These are phyloP conservation scores for Paxillus rubicundulus DNA, from an alignment of 768 basidiomycete species.

Conservation along the genomic window DNA sequence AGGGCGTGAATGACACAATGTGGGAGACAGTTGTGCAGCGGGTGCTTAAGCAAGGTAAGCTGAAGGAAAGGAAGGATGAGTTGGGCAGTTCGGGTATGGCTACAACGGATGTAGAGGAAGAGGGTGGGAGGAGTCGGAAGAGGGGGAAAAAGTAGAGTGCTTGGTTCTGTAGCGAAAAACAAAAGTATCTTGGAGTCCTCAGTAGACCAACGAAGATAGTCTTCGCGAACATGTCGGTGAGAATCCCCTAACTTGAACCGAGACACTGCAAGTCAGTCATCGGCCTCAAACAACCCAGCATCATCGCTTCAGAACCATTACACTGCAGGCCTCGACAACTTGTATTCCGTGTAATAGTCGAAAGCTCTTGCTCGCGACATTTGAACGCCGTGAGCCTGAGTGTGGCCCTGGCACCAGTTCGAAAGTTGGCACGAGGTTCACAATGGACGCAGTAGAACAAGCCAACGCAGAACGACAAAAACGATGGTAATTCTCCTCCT, in stretches of 20 bases:
- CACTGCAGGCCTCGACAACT: no score
- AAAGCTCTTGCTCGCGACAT: no score
- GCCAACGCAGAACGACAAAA: constrained; percentile 73
- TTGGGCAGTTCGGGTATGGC: not conserved
- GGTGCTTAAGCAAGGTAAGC: constrained; percentile 42
- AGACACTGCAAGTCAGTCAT: no score
- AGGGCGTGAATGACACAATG: constrained; percentile 91
- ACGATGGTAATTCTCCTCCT: constrained; percentile 46
- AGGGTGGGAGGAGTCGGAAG: not conserved
- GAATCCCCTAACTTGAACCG: no score
- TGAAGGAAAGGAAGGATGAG: constrained; percentile 12
- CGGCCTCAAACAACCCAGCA: no score
- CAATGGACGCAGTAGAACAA: constrained; percentile 81
- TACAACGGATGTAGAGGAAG: not conserved
- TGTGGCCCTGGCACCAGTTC: no score
- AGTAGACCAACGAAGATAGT: no score
- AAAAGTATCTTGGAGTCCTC: not conserved
- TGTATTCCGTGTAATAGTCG: no score
- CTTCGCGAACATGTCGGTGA: no score
- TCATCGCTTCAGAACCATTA: no score
- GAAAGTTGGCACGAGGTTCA: no score
- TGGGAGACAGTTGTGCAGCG: constrained; percentile 83
- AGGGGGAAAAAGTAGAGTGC: not conserved
- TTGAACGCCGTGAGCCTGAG: no score
- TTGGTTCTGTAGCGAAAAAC: not conserved